Base-by-base conservation (phyloP, 768 basidiomycete species). In the Filobasidium wieringae region DNA sequence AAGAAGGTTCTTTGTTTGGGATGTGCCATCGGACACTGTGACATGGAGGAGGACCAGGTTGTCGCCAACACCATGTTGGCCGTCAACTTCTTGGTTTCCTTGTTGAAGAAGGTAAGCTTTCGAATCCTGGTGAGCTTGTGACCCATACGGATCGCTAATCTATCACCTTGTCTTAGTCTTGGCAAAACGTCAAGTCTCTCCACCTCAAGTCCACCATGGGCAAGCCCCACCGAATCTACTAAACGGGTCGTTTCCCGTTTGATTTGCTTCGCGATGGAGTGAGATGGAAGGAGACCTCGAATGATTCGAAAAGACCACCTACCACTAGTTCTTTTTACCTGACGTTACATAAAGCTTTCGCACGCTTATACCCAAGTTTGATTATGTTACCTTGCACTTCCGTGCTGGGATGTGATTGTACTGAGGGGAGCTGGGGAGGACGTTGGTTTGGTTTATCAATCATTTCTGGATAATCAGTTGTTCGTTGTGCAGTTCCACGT, bases 131-230 rank as follows among this genome's bases (percentile, higher is more conserved):
- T n/a, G 37, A 39, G 12, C n/a, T 39, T 39, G 37, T 12, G 37
- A 39, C n/a, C n/a, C n/a, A n/a, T n/a, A 39, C 12, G 37, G 37
- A n/a, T 12, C 37, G 37, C 12, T 39, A 56, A 66, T 66, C n/a
- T 9, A 30, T 41, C 24, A 93, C 80, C 89, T 55, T 58, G n/a
- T n/a, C n/a, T n/a, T 47, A 51, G 51, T 41, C 55, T 66, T 75
- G 91, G 91, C 95, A 97, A 77, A 99, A 97, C 78, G 86, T 97
- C 79, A 91, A 90, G 79, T 93, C 90, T 53, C 80, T 97, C 64
- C 90, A 96, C 81, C 84, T 99, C 80, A 99, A 99, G 82, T 84
- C 84, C 70, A 91, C 93, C 72, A 99, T 97, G 95, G 93, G 93
- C 81, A 95, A 93, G 79, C 89, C 92, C 61, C 78, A 92, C 69